These are phyloP conservation scores for Musa itinerans DNA, from an alignment of 176 grass and related monocot species.

Conservation along the genomic window DNA sequence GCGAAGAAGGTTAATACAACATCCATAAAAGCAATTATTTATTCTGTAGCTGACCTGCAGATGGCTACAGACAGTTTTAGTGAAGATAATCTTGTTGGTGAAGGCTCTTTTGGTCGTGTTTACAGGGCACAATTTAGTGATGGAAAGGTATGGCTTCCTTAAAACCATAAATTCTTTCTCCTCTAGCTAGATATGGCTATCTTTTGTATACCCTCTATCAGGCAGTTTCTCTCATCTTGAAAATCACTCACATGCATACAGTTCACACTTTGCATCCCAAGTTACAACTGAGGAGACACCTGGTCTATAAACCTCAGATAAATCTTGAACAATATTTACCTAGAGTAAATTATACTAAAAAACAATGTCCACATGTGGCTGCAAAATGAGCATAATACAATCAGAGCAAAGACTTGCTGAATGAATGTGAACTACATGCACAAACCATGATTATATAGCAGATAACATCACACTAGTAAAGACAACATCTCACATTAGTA, in stretches of 20 bases:
- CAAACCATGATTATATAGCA: too few relatives aligned
- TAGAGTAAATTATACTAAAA: too few relatives aligned
- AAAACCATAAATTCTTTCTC: background rate
- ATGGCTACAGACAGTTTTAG: constrained; percentile 75
- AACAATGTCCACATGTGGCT: background rate
- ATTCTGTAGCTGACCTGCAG: constrained; percentile 79
- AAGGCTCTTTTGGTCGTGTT: constrained; percentile 55
- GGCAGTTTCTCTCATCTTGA: too few relatives aligned
- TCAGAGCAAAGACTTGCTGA: too few relatives aligned
- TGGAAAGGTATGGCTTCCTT: constrained; percentile 42
- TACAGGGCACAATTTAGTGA: constrained; percentile 51
- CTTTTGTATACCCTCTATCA: background rate
- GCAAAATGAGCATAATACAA: background rate
- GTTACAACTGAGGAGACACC: background rate
- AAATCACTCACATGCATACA: background rate
- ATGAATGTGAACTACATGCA: too few relatives aligned
- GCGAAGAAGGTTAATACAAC: constrained; percentile 28
- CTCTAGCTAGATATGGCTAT: background rate
- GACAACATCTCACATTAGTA: too few relatives aligned
- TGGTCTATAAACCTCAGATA: background rate
- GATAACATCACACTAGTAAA: too few relatives aligned
- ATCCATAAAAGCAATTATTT: constrained; percentile 51
- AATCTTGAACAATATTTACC: background rate
- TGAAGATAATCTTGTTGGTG: constrained; percentile 63
- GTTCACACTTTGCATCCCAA: background rate